Conservation (phyloP, 495 filamentous ascomycete genomes). For the Melanomma pulvis-pyrius region DNA sequence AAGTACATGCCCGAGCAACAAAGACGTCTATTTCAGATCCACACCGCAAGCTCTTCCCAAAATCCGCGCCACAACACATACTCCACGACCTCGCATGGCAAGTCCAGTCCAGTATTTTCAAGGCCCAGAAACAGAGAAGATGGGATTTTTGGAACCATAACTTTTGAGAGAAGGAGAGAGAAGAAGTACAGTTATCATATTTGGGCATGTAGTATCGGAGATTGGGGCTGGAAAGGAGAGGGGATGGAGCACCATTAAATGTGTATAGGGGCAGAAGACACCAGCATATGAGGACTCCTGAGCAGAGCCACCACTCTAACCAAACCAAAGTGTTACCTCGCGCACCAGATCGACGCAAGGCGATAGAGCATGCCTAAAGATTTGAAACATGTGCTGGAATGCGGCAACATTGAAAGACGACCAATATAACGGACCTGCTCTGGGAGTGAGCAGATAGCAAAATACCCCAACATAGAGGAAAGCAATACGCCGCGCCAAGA, state of each 20-base stretch:
- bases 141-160: conserved; percentile 8
- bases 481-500: background rate
- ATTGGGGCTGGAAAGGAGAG: background rate
- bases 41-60: conserved; percentile 12
- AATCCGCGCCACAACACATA: conserved; percentile 15
- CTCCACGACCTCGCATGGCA: conserved; percentile 7
- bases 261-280: conserved; percentile 6
- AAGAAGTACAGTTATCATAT: conserved; percentile 9
- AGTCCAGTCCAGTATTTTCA: conserved; percentile 7
- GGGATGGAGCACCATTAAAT: conserved; percentile 21
- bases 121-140: background rate
- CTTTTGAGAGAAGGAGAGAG: conserved; percentile 21
- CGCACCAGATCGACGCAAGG: conserved; percentile 7
- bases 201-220: conserved; percentile 6
- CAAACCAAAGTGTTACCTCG: conserved; percentile 15
- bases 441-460: background rate
- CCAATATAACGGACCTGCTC: conserved; percentile 10
- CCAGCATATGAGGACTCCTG: background rate
- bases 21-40: conserved; percentile 26
- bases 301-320: conserved; percentile 10
- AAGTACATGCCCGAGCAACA: conserved; percentile 33
- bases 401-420: conserved; percentile 8
- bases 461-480: background rate
- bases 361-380: conserved; percentile 4
- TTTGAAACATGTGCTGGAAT: conserved; percentile 7